Base-by-base conservation (phyloP, 495 filamentous ascomycete genomes). In the Penicillium paradoxum region DNA sequence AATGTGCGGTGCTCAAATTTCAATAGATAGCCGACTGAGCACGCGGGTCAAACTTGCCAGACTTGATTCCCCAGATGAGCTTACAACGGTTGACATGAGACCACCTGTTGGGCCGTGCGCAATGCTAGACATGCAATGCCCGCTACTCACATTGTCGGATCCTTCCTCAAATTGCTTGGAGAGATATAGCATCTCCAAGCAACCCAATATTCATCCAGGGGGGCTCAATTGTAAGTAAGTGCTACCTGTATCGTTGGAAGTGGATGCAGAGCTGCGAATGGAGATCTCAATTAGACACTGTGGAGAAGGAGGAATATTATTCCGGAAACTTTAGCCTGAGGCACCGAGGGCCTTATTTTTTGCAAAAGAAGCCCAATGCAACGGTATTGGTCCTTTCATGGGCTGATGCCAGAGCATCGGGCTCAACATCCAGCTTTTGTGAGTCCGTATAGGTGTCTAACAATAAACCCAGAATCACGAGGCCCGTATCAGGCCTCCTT, bases 51-150 rank as follows among this genome's bases (percentile, higher is more conserved):
- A 90, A 86, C 78, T 93, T 95, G 62, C 90, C 90, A 54, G 84
- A 88, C 83, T 96, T 97, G 87, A 97, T 93, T 55, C 96, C 91
- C 73, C 2, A 6, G 96, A 88, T 89, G 59, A 93, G 79, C 73
- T 88, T 86, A 71, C 85, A 84, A 8, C 4, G 25, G 79, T 89
- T 89, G 80, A 92, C 89, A 54, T 64, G 19, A 13, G 41, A 19
- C n/a, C 9, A n/a, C 29, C 17, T 21, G 36, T 62, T 45, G 58
- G 43, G n/a, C 48, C 18, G 29, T 30, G 9, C 22, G 11, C 6
- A 5, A 27, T 15, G 40, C 22, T 46, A 19, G 10, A 24, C 5
- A 25, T 37, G 39, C 17, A 17, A 42, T 18, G 30, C 34, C n/a
- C 38, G 21, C 15, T 9, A 52, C 60, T 57, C 45, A 64, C 57